phyloP scores from a whole-genome alignment of 2,329 filamentous ascomycete genomes.

The Fusarium ambrosium region DNA sequence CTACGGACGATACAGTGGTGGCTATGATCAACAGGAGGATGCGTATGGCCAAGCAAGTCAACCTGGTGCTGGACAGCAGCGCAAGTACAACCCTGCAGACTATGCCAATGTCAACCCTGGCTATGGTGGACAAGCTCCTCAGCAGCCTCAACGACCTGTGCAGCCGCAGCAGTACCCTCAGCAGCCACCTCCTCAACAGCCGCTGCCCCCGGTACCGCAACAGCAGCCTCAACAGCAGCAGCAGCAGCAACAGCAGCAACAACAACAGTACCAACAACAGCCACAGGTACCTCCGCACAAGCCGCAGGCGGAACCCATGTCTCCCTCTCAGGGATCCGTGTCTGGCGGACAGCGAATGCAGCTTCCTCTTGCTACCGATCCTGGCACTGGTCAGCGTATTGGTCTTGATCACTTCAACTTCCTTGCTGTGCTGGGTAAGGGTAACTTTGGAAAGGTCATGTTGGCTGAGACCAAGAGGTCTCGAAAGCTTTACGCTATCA shows the following conservation, averaged over 20 bases:
- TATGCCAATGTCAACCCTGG: conserved; percentile 73
- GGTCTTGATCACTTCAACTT: conserved; percentile 99
- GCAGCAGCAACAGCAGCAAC: conserved; percentile 42
- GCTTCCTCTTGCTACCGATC: conserved; percentile 77
- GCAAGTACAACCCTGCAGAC: conserved; percentile 82
- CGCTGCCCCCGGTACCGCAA: conserved; percentile 49
- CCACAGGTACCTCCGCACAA: conserved; percentile 53
- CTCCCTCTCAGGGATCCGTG: conserved; percentile 48
- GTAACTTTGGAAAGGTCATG: conserved; percentile 99
- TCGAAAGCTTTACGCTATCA: conserved; percentile 96
- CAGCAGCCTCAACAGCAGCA: conserved; percentile 51
- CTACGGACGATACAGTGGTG: conserved; percentile 51
- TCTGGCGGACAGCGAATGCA: conserved; percentile 64
- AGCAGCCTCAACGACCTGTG: conserved; percentile 50
- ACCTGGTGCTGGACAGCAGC: conserved; percentile 60
- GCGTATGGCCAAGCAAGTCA: conserved; percentile 52
- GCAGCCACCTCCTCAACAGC: conserved; percentile 55
- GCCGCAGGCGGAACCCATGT: conserved; percentile 56
- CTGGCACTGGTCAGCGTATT: conserved; percentile 85
- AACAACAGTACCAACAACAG: conserved; percentile 56
- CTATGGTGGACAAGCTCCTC: conserved; percentile 55
- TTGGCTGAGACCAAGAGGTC: conserved; percentile 95
- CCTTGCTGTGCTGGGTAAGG: conserved; percentile 96
- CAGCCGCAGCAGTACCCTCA: conserved; percentile 52
- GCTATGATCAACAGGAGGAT: conserved; percentile 54